Base-by-base conservation (phyloP, 352 stramenopile species). In the Phytophthora chlamydospora region DNA sequence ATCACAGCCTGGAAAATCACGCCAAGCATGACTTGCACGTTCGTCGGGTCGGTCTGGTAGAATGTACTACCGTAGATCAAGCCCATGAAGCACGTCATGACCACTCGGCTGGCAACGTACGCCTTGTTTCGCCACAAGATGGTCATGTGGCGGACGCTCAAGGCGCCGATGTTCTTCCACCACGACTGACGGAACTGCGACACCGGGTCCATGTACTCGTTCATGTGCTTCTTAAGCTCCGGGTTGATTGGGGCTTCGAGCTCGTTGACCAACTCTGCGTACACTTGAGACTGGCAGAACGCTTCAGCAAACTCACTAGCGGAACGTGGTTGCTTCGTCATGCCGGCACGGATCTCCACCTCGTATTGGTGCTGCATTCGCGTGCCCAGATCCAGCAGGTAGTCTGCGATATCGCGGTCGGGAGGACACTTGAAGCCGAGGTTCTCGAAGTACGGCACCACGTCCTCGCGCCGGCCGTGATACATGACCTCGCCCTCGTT, bases 131-230 rank as follows among this genome's bases (percentile, higher is more conserved):
- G 44, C 40, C 59, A 56, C 73, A 75, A 80, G 6, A 94, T 62
- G 4, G 58, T 75, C 33, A 89, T 67, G 36, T 87, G 73, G 3
- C 87, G 75, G 5, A 55, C 27, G 13, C 42, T 71, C 19, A 73
- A 54, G 11, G 58, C 42, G 11, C 5, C 38, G 17, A 44, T 58
- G 42, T 68, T 72, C 14, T 53, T 42, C 33, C 39, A 53, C 13
- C 54, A 68, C 0, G 40, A 58, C 39, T 55, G 29, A 35, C 57
- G 63, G n/a, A 72, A 72, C 36, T 72, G 33, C n/a, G 51, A 43
- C 16, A 68, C 54, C 2, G 46, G 46, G 12, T 59, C 47, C 34
- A 72, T 56, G 40, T 62, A 52, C 39, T 71, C 62, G 19, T 29
- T 66, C 42, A 58, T 54, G 43, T 58, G 41, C n/a, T 53, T 62